These are phyloP conservation scores for Geotrichum europaeum DNA, from an alignment of 1,139 yeast genomes.

Conservation along the genomic window DNA sequence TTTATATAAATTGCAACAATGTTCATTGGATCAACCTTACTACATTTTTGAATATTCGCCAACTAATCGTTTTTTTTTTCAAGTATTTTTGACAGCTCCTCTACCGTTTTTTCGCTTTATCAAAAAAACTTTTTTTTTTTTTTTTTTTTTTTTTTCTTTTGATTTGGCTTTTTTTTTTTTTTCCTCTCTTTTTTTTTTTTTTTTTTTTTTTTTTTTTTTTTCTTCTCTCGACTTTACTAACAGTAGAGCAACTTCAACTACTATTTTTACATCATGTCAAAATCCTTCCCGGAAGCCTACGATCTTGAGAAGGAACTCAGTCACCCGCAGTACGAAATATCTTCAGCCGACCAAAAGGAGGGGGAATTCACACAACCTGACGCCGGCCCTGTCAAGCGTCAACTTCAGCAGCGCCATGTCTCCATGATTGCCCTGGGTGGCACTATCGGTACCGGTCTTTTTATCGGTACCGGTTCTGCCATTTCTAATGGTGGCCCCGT, in stretches of 20 bases:
- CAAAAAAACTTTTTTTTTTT: too few species aligned
- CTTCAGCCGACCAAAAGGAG: neutral
- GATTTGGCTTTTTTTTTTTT: too few species aligned
- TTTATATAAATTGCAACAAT: neutral
- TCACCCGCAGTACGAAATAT: neutral
- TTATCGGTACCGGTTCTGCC: slow-evolving; percentile 64
- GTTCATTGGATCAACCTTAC: neutral
- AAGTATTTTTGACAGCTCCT: too few species aligned
- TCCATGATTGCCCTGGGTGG: slow-evolving; percentile 49
- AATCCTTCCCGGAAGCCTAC: neutral
- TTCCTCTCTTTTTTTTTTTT: neutral
- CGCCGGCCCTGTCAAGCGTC: slow-evolving; percentile 30
- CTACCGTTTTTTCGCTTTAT: neutral
- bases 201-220: neutral
- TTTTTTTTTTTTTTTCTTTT: neutral
- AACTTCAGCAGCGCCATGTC: slow-evolving; percentile 43
- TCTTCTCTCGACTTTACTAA: neutral
- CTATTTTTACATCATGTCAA: neutral
- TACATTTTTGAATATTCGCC: neutral
- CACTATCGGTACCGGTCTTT: slow-evolving; percentile 46
- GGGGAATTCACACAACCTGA: neutral
- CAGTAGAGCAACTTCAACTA: neutral
- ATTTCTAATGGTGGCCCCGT: slow-evolving; percentile 62
- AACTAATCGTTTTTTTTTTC: neutral
- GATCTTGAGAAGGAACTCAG: slow-evolving; percentile 4